Evolutionary conservation across 2,329 filamentous ascomycete species (phyloP), one percentile per base, ranked within the genome.

Genomic region (Penicillium sp.): DNA sequence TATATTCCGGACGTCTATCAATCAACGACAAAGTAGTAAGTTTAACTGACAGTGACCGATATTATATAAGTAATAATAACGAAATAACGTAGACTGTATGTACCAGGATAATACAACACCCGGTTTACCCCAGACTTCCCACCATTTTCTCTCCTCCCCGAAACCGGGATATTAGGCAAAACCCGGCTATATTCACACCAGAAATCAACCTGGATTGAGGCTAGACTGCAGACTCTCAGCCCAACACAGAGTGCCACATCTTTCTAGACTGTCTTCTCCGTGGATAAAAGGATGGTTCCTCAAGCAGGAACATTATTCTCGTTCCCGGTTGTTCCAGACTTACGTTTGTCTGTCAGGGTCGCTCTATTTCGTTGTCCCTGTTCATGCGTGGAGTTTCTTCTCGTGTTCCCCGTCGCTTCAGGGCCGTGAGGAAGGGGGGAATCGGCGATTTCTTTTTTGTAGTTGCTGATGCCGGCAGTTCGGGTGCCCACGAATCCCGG

Each of bases 131-230:
- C 45, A 48, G 45, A 48, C 45, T 28, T 16, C 26, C 45, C 30
- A 22, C 19, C 45, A 16, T 4, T 25, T 19, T 10, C 22, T 6
- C n/a, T 26, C 22, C 22, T 38, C n/a, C 55, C 46, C 46, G 35
- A 22, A 35, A 13, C 38, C 38, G 16, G 19, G 25, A 5, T 26
- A 52, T 57, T 57, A 57, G 55, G 55, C 55, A 57, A 37, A 57
- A 57, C 38, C 30, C 30, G 49, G 55, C 35, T 40, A 14, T 16
- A 48, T 48, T 8, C 14, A 10, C 43, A 26, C 4, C 14, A n/a
- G 14, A 48, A 30, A 28, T 33, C 25, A 57, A 35, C 55, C 55
- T 14, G 37, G 7, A 40, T 13, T 25, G 4, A 14, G 55, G 55
- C 30, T 57, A 52, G 55, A 26, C 55, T 43, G 55, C 48, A 42